A percentile compares a stretch with the other conserved stretches of the same genome.
These are phyloP conservation scores for Chimonanthus praecox DNA, from an alignment of 164 flowering plant genomes.

Conservation along the genomic window DNA sequence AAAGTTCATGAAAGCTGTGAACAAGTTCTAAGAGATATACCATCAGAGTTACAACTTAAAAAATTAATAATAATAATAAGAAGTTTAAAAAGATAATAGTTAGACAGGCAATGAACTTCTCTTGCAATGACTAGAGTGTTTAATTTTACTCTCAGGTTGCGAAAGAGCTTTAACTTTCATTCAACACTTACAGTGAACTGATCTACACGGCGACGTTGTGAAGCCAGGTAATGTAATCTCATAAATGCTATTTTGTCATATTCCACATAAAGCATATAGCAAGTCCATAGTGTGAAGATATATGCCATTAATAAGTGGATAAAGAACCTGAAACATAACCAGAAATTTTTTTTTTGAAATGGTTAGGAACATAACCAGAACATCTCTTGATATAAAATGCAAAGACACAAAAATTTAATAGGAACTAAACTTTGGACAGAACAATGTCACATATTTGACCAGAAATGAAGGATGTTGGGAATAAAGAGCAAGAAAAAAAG, in stretches of 20 bases:
- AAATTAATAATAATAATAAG: no score
- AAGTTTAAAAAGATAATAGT: no score
- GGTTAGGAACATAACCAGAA: not conserved
- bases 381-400: not conserved
- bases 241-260: slow-evolving; percentile 70
- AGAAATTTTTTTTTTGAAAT: not conserved
- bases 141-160: no score
- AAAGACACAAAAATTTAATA: not conserved
- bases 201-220: slow-evolving; percentile 70
- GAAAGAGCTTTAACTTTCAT: not conserved
- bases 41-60: no score
- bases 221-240: slow-evolving; percentile 76
- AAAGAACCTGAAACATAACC: slow-evolving; percentile 56
- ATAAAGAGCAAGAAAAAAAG: no score
- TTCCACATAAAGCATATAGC: slow-evolving; percentile 80
- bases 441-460: no score
- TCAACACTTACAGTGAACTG: slow-evolving; percentile 69
- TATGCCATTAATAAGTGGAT: slow-evolving; percentile 70
- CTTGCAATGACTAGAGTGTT: no score
- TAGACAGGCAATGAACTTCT: no score
- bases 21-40: no score
- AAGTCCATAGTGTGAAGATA: slow-evolving; percentile 76
- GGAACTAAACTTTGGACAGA: no score
- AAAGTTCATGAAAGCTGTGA: no score
- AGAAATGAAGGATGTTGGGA: no score